These are phyloP conservation scores for Cyclotella atomus DNA, from an alignment of 108 stramenopile genomes.

Conservation along the genomic window DNA sequence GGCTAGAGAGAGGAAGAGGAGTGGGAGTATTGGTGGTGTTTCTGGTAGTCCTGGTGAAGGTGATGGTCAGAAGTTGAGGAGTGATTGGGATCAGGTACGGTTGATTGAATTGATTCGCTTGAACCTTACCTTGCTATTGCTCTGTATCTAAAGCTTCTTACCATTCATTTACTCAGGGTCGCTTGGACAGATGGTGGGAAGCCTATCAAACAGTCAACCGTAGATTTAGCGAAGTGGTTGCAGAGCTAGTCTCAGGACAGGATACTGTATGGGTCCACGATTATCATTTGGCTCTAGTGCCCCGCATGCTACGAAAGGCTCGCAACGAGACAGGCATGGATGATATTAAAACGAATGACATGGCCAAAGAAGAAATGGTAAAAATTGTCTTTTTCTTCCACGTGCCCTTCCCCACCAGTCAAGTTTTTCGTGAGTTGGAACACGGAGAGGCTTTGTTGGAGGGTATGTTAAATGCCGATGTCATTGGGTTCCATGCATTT, in stretches of 20 bases:
- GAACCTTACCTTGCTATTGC: too few species aligned
- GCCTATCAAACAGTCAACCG: conserved; percentile 89
- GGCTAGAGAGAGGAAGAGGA: conserved; percentile 40
- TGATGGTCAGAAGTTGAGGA: conserved; percentile 4
- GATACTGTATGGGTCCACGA: conserved; percentile 99
- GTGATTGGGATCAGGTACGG: conserved; percentile 30
- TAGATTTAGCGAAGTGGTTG: conserved; percentile 78
- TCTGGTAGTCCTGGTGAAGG: background rate
- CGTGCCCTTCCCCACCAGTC: conserved; percentile 98
- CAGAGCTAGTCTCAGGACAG: conserved; percentile 53
- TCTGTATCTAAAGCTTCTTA: too few species aligned
- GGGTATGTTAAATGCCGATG: conserved; percentile 97
- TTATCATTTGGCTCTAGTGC: conserved; percentile 97
- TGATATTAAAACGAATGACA: background rate
- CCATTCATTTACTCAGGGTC: conserved; percentile 54
- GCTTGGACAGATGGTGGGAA: conserved; percentile 87
- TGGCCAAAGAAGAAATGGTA: background rate
- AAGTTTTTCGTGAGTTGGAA: conserved; percentile 97
- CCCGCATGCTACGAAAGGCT: conserved; percentile 73
- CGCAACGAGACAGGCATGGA: conserved; percentile 34
- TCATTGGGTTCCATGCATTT: conserved; percentile 99
- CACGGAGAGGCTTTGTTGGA: conserved; percentile 92
- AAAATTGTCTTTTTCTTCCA: conserved; percentile 97
- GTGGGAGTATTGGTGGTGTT: conserved; percentile 17
- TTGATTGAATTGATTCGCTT: background rate